Percentiles rank a stretch among this genome's conserved stretches.
Conservation (phyloP, 2,329 filamentous ascomycete species). For the Bipolaris cookei region DNA sequence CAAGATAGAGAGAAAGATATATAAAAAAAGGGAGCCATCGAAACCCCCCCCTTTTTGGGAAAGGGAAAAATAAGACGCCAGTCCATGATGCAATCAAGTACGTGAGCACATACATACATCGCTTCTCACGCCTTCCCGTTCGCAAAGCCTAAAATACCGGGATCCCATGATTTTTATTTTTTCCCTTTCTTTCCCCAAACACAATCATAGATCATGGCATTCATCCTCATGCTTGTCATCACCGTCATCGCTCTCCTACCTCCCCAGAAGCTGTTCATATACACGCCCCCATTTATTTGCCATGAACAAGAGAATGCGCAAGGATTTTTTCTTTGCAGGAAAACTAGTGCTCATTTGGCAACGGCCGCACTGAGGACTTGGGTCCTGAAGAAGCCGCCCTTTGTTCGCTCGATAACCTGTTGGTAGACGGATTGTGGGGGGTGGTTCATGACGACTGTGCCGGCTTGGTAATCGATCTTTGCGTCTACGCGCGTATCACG, state of each 20-base stretch:
- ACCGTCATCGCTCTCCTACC: not conserved
- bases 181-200: not conserved
- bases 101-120: not conserved
- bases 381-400: conserved; percentile 98
- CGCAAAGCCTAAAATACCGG: conserved; percentile 7
- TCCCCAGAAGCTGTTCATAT: conserved; percentile 20
- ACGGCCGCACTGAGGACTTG: conserved; percentile 78
- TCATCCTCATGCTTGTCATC: conserved; percentile 11
- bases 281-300: not conserved
- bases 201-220: not conserved
- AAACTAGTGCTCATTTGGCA: conserved; percentile 49
- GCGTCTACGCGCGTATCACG: conserved; percentile 96
- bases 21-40: not conserved
- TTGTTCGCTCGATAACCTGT: conserved; percentile 98
- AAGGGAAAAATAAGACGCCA: not conserved
- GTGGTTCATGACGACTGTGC: conserved; percentile 99
- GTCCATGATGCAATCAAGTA: conserved; percentile 3
- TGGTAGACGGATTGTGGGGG: conserved; percentile 98
- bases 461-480: conserved; percentile 99
- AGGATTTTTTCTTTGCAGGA: not conserved
- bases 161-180: conserved; percentile 4
- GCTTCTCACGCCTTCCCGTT: conserved; percentile 5
- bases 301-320: conserved; percentile 1
- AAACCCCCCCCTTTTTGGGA: not conserved
- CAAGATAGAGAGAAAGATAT: not conserved